Base-by-base conservation (phyloP, 768 basidiomycete species). In the Udeniomyces megalosporus region DNA sequence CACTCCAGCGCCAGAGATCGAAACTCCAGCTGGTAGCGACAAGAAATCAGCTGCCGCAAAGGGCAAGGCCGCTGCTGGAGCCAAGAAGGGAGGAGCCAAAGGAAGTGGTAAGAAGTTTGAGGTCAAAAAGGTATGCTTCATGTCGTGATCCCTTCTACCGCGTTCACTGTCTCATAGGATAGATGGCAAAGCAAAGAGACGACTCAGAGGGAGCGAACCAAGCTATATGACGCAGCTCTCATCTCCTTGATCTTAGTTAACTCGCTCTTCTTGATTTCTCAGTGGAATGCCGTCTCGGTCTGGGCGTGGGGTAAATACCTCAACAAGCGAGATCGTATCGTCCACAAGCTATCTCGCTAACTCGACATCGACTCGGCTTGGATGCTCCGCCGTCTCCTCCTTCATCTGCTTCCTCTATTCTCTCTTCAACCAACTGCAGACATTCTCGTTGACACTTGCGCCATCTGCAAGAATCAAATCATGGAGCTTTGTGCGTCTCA, bases 381-480 rank as follows among this genome's bases (percentile, higher is more conserved):
- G 14, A 24, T 31, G 34, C 29, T 34, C 31, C 49, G 53, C 22
- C 6, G 17, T 45, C 4, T 7, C 4, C 14, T 24, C 42, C 50
- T 24, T 24, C 28, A 47, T 47, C 28, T 48, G 11, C 15, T 48
- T 24, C 32, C 14, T 17, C 7, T 48, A n/a, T 47, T 14, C 35
- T n/a, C n/a, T n/a, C n/a, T n/a, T n/a, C 34, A 59, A n/a, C 24
- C 50, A 2, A 31, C 38, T 11, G 35, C 64, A 93, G 92, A 97
- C 73, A 96, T 97, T 71, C 91, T 95, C 64, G 93, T 96, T 62
- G 93, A 97, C 76, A 99, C 96, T 76, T 97, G 95, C 70, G 95
- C 95, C 55, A 99, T 99, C 77, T 99, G 95, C 80, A 83, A 91
- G 74, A 96, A 96, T 74, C 93, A 99, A 72, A 97, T 99, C 77